Conservation (phyloP, 176 grass and related monocot species). For the Lolium perenne region DNA sequence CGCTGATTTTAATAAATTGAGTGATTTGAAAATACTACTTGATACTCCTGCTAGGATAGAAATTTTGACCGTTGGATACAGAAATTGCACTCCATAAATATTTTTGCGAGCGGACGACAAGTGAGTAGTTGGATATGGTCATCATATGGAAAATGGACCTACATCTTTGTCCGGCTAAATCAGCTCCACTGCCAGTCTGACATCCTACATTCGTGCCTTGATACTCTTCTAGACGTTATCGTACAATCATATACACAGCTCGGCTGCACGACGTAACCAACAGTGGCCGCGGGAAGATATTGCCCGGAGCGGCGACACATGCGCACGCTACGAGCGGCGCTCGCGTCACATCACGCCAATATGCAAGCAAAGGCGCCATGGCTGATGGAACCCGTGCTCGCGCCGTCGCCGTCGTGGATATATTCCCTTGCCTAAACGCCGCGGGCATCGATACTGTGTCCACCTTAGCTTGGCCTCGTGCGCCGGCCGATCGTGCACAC, state of each 20-base stretch:
- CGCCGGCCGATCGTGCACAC: neutral
- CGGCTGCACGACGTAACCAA: neutral
- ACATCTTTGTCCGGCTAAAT: too few species aligned
- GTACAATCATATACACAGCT: too few species aligned
- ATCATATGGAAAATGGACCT: too few species aligned
- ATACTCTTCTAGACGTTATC: neutral
- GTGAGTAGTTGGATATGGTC: too few species aligned
- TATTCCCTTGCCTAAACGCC: conserved; percentile 24
- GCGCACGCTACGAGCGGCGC: neutral
- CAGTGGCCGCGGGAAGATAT: neutral
- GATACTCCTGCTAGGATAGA: too few species aligned
- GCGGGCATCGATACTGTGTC: conserved; percentile 42
- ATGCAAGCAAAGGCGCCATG: neutral
- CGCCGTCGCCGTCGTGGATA: neutral
- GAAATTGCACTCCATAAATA: too few species aligned
- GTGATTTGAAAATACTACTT: too few species aligned
- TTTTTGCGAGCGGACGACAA: too few species aligned
- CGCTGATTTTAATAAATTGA: too few species aligned
- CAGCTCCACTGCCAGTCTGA: too few species aligned
- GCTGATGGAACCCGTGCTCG: conserved; percentile 27
- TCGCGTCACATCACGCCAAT: neutral
- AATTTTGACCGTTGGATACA: too few species aligned
- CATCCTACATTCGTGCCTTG: neutral
- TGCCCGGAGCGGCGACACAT: conserved; percentile 25
- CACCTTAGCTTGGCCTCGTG: conserved; percentile 3